Base-by-base conservation (phyloP, 768 basidiomycete genomes). In the Saitozyma sp. region DNA sequence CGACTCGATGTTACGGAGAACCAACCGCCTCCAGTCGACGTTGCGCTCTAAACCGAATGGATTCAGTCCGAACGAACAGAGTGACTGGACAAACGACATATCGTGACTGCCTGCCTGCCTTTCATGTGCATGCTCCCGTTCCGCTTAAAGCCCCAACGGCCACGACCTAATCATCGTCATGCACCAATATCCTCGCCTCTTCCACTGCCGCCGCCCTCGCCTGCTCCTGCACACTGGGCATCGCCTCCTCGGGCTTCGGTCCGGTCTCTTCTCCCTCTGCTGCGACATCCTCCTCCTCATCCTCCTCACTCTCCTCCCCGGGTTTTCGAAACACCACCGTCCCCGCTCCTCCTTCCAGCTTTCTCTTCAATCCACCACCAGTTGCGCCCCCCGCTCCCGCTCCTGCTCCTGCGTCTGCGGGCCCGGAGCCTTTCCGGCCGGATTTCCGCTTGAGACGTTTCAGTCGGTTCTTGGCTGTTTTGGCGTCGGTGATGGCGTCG, bases 381-480 rank as follows among this genome's bases (percentile, higher is more conserved):
- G 39, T 46, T 45, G 56, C 52, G 43, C 63, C 64, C 46, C 52
- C 39, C n/a, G 51, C 50, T 16, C 29, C 56, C 14, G 45, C 40
- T 9, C 50, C 39, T 7, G 13, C 39, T n/a, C 19, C 40, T 10
- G 13, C 17, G n/a, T 49, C 16, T 8, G 39, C 19, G 7, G 39
- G 14, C 9, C 45, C 39, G 29, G 42, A 64, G 17, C 63, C 65
- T 77, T 77, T 88, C 87, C 45, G 85, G 79, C 54, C 86, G 82
- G 66, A 88, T 78, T 94, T 98, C 83, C 92, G 91, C 84, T 95
- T 96, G 79, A 88, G 90, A 50, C 96, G 83, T 78, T 90, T 97
- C 14, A 90, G 90, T 17, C 96, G 85, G 78, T 99, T 99, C 82
- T 93, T 98, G 11, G 91, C 88, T 0, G 95, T 97, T 82, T 93